Evolutionary conservation across 345 rosid species (phyloP), one percentile per base, ranked within the genome.

Genomic region (Eucalyptus sp.): DNA sequence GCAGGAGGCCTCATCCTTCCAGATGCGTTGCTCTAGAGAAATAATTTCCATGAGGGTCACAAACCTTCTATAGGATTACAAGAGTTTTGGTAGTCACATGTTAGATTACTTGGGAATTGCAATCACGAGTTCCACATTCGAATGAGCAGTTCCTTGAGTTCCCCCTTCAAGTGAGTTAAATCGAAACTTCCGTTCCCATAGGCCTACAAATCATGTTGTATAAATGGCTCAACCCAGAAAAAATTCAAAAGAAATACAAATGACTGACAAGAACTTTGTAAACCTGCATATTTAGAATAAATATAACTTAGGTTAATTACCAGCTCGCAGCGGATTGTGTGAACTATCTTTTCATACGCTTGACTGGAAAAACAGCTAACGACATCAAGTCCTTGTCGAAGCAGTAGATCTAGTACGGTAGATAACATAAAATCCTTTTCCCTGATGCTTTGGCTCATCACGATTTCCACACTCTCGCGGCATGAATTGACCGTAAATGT

Each of bases 261-360:
- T 41, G 27, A 76, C 27, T 41, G 48, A 41, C 84, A 11, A 76
- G 29, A 76, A 41, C 48, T 37, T 76, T 76, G 84, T 20, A 76
- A 76, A 76, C 15, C 48, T 37, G 48, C 84, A 76, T 37, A 76
- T 33, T 8, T 68, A 33, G 44, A 20, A 76, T 41, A 76, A 76
- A 22, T 10, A 76, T 41, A 20, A 20, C 27, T 41, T 41, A 11
- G 84, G 27, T 76, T 37, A 37, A 29, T 76, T 41, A 76, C 84
- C 87, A 95, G 98, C 99, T 96, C 91, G 46, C 94, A 90, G 50
- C 92, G 96, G 88, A 97, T 90, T 43, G 92, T 92, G 90, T 95
- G 93, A 85, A 94, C 81, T 31, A 91, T 79, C 79, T 86, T 91
- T 50, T 91, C 92, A 83, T 94, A 93, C 44, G 92, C 93, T 92